Evolutionary conservation across 208 protist genomes (phyloP), one percentile per base, ranked within the genome.

Genomic region (Angomonas desouzai): DNA sequence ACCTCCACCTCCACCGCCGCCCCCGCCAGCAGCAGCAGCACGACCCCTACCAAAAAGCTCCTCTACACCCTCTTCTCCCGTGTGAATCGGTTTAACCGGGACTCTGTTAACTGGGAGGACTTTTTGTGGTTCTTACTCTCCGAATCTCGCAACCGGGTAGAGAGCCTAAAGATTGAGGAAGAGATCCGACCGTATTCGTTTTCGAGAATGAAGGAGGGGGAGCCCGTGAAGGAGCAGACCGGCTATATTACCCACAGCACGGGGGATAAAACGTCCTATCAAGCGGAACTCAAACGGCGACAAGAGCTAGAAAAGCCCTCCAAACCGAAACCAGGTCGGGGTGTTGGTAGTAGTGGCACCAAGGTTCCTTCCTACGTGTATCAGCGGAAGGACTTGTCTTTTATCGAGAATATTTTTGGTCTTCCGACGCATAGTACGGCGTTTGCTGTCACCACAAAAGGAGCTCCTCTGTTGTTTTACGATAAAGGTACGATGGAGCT

Each of bases 81-180:
- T 22, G 64, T 91, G 29, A 73, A 91, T 57, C 36, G 64, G 22
- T 47, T 71, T 53, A 81, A 78, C 58, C 61, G 77, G 36, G 74
- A 72, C 28, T 40, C 72, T n/a, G 60, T 91, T 28, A 79, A 77
- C 9, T 91, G 84, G 84, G 76, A 81, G 40, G 68, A 87, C 47
- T 2, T 91, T 3, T 40, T 87, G 29, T 68, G 79, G 53, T 76
- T 82, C 62, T 60, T 80, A 1, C 72, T 91, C 2, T 70, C 77
- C 18, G 79, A 85, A 45, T 74, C 81, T 0, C 55, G 47, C 20
- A 47, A 7, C 13, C 60, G 48, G 22, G 36, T 55, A 0, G 18
- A 57, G 3, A 68, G 65, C 36, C 55, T 32, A 0, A 58, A 56
- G 22, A 55, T 69, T 43, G 48, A 38, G n/a, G 67, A 75, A 43